Evolutionary conservation across 306 rosid genomes (phyloP).

Genomic region (Trifolium pratense): DNA sequence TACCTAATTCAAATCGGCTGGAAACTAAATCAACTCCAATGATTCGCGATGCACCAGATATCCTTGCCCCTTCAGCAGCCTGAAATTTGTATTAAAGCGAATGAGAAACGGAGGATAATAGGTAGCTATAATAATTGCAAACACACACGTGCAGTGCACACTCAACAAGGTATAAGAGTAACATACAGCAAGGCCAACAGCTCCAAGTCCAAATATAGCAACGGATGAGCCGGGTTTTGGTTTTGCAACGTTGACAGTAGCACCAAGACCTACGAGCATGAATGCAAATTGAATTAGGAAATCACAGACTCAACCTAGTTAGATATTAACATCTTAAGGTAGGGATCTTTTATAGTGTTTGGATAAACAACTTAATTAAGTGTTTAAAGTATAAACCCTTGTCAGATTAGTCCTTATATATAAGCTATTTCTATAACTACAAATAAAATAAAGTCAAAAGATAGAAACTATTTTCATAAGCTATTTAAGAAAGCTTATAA

Average conservation of each 20-base stretch:
- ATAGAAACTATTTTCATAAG: background rate
- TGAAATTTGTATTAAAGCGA: slow-evolving; percentile 28
- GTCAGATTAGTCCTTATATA: background rate
- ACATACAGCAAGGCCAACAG: slow-evolving; percentile 93
- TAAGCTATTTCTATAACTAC: background rate
- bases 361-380: too few species aligned
- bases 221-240: slow-evolving; percentile 81
- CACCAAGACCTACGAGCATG: slow-evolving; percentile 71
- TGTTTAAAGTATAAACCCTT: background rate
- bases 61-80: slow-evolving; percentile 94
- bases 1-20: slow-evolving; percentile 77
- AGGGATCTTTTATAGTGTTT: background rate
- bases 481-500: background rate
- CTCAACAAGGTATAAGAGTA: background rate
- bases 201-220: slow-evolving; percentile 89
- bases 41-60: slow-evolving; percentile 76
- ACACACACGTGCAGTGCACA: background rate
- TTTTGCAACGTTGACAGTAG: slow-evolving; percentile 86
- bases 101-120: background rate
- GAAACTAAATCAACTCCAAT: slow-evolving; percentile 86
- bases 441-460: background rate
- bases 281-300: background rate
- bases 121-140: background rate
- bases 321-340: background rate
- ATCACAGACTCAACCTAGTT: background rate